Evolutionary conservation across 2,329 filamentous ascomycete species (phyloP).

Genomic region (Fonsecaea pedrosoi): DNA sequence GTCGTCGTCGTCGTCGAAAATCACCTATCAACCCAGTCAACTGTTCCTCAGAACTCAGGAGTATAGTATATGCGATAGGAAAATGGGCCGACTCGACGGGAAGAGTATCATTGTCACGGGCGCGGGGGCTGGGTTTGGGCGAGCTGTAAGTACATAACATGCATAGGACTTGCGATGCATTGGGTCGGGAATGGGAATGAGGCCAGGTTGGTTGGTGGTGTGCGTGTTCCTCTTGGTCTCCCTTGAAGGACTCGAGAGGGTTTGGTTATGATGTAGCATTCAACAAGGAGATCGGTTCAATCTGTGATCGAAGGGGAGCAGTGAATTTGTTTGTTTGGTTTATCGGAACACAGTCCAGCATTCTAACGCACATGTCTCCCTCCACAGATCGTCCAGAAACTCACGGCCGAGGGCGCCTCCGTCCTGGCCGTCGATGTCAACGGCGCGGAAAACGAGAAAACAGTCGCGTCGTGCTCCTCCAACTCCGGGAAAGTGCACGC

Average conservation of each 20-base stretch:
- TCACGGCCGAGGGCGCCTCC: constrained; percentile 28
- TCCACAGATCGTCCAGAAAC: constrained; percentile 29
- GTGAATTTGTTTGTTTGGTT: neutral
- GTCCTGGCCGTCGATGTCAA: constrained; percentile 34
- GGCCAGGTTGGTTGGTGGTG: neutral
- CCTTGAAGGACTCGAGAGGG: no score
- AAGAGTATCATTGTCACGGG: constrained; percentile 32
- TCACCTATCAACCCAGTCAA: no score
- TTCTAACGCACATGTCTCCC: neutral
- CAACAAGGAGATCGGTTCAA: neutral
- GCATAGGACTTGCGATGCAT: neutral
- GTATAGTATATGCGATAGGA: neutral
- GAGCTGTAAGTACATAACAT: constrained; percentile 12
- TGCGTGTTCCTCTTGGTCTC: neutral
- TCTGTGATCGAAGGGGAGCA: neutral
- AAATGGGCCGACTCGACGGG: constrained; percentile 26
- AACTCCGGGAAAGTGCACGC: constrained; percentile 10
- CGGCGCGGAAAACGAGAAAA: constrained; percentile 14
- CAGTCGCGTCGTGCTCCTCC: constrained; percentile 17
- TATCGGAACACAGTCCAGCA: neutral
- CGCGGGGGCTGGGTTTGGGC: constrained; percentile 29
- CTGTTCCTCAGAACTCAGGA: no score
- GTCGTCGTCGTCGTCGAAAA: no score
- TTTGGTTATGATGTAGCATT: no score
- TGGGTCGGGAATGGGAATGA: neutral